phyloP scores from a whole-genome alignment of 257 asterid genomes.

The Ilex aquifolium region DNA sequence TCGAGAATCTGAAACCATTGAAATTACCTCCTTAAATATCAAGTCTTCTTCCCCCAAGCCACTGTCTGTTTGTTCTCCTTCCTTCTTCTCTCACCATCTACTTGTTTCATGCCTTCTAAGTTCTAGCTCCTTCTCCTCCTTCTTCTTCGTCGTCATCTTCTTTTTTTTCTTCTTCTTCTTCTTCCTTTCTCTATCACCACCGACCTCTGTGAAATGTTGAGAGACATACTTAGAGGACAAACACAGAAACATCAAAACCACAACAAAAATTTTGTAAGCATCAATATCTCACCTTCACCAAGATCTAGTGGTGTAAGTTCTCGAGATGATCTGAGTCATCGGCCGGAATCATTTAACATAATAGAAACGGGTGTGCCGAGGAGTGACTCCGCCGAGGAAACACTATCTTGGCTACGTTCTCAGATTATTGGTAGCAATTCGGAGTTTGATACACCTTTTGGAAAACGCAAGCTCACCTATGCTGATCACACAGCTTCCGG shows the following conservation, averaged over 20 bases:
- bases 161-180: too few relatives aligned
- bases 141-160: too few relatives aligned
- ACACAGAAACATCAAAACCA: neutral
- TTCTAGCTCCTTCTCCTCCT: too few relatives aligned
- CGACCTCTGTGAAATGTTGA: too few relatives aligned
- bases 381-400: conserved; percentile 20
- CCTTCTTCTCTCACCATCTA: too few relatives aligned
- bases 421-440: conserved; percentile 44
- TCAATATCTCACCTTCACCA: neutral
- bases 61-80: too few relatives aligned
- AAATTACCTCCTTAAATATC: too few relatives aligned
- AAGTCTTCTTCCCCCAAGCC: too few relatives aligned
- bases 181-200: neutral
- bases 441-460: conserved; percentile 53
- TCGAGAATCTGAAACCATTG: too few relatives aligned
- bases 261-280: neutral
- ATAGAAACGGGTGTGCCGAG: conserved; percentile 9
- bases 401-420: conserved; percentile 55
- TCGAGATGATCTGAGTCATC: conserved; percentile 5
- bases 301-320: too few relatives aligned
- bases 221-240: neutral
- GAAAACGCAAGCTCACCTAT: conserved; percentile 57
- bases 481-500: conserved; percentile 84
- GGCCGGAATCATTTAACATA: conserved; percentile 10
- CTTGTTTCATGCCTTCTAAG: too few relatives aligned